Percentiles rank a stretch among this genome's conserved stretches.
Evolutionary conservation across 305 asterid species (phyloP).

Genomic region (Fraxinus paxiana): DNA sequence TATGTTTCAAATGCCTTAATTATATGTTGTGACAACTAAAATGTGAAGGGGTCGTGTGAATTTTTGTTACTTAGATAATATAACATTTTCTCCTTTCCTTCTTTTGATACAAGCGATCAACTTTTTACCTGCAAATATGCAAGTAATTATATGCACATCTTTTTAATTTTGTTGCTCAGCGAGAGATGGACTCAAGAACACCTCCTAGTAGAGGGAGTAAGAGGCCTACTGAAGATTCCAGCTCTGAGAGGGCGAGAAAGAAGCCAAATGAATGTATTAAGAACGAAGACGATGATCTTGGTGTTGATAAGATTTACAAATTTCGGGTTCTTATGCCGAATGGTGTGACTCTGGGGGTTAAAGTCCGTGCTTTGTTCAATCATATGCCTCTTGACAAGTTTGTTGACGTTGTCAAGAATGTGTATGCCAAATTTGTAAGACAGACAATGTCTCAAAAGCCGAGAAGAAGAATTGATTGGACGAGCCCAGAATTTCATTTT

Average conservation of each 20-base stretch:
- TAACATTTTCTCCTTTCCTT: neutral
- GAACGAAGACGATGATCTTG: slow-evolving; percentile 9
- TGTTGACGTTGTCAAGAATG: slow-evolving; percentile 21
- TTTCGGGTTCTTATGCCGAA: slow-evolving; percentile 58
- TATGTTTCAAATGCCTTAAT: neutral
- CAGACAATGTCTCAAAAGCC: slow-evolving; percentile 14
- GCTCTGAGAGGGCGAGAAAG: slow-evolving; percentile 28
- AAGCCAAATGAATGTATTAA: slow-evolving; percentile 7
- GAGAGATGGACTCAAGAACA: slow-evolving; percentile 39
- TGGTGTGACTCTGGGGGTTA: slow-evolving; percentile 40
- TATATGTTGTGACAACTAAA: neutral
- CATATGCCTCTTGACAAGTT: slow-evolving; percentile 40
- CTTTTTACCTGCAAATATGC: neutral
- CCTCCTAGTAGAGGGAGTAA: slow-evolving; percentile 26
- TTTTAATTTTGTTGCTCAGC: slow-evolving; percentile 11
- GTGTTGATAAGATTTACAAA: neutral
- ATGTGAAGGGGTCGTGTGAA: neutral
- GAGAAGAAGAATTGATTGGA: slow-evolving; percentile 47
- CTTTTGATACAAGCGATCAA: neutral
- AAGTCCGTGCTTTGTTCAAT: slow-evolving; percentile 18
- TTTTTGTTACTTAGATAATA: neutral
- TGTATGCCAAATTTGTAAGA: slow-evolving; percentile 19
- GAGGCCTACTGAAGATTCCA: slow-evolving; percentile 32
- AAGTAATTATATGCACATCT: neutral
- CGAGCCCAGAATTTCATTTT: slow-evolving; percentile 36